Evolutionary conservation across 2,329 filamentous ascomycete species (phyloP).

Genomic region (Colletotrichum sp.): DNA sequence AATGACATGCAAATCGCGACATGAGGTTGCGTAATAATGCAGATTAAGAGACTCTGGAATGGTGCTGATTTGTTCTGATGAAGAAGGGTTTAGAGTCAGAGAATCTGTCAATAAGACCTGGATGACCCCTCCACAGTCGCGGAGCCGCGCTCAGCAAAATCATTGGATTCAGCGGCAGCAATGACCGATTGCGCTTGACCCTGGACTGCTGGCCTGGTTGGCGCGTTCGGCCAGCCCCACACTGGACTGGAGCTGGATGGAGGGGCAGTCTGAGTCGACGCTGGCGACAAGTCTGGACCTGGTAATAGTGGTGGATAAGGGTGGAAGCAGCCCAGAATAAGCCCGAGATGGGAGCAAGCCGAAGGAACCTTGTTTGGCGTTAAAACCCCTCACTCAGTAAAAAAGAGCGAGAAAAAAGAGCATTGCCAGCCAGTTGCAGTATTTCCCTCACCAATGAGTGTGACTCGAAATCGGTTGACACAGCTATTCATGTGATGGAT

Average conservation of each 20-base stretch:
- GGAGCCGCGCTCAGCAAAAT: not conserved
- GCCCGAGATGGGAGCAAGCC: slow-evolving; percentile 13
- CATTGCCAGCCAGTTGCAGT: not conserved
- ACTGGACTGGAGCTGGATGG: slow-evolving; percentile 7
- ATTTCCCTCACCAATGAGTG: slow-evolving; percentile 16
- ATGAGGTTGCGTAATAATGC: not conserved
- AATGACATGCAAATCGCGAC: not conserved
- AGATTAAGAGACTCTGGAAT: not conserved
- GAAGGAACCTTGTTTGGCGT: slow-evolving; percentile 6
- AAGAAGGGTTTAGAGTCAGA: not conserved
- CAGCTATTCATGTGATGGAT: not conserved
- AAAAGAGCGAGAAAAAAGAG: slow-evolving; percentile 7
- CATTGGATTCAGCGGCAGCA: not conserved
- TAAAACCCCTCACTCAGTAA: slow-evolving; percentile 18
- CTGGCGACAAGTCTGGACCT: slow-evolving; percentile 13
- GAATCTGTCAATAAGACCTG: not conserved
- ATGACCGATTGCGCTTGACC: not conserved
- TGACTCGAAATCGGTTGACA: slow-evolving; percentile 1
- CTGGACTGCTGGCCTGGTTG: not conserved
- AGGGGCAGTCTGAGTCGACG: not conserved
- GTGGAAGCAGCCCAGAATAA: slow-evolving; percentile 21
- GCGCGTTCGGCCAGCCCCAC: slow-evolving; percentile 1
- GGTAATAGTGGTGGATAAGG: slow-evolving; percentile 3
- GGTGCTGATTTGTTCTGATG: not conserved
- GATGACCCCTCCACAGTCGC: not conserved